These are phyloP conservation scores for Scytalidium lignicola DNA, from an alignment of 2,329 filamentous ascomycete genomes.

Conservation along the genomic window DNA sequence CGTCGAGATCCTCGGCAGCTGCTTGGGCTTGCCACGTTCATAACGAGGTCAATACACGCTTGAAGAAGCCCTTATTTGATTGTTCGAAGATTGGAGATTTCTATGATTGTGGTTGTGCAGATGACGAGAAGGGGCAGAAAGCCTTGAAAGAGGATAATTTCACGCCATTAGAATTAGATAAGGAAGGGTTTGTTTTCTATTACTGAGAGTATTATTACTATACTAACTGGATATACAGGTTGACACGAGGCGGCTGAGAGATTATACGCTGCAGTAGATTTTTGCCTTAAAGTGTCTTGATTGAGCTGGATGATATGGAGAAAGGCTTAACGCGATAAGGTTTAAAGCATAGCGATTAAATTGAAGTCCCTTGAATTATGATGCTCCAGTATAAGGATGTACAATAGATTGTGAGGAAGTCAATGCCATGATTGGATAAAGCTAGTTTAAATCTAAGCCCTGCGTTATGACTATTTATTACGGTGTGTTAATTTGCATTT, in stretches of 20 bases:
- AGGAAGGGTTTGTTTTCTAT: constrained; percentile 21
- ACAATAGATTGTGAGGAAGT: too few species aligned
- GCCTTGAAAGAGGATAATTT: constrained; percentile 21
- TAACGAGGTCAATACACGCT: constrained; percentile 60
- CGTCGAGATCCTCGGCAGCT: constrained; percentile 56
- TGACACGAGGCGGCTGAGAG: constrained; percentile 19
- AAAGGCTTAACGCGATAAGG: background rate
- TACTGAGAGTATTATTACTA: background rate
- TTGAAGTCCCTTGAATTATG: too few species aligned
- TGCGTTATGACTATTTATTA: too few species aligned
- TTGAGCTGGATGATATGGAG: background rate
- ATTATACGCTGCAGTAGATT: background rate
- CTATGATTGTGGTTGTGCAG: constrained; percentile 67
- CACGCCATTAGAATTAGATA: constrained; percentile 27
- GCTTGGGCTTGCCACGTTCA: constrained; percentile 66
- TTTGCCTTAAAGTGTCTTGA: background rate
- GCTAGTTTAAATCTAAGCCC: too few species aligned
- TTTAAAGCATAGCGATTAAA: background rate
- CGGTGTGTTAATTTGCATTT: too few species aligned
- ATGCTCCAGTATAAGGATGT: too few species aligned
- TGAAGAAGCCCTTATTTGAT: constrained; percentile 58
- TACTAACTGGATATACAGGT: constrained; percentile 3
- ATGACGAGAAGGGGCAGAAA: constrained; percentile 44
- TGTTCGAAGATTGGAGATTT: constrained; percentile 65
- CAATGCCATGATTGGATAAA: too few species aligned